Percentiles rank a stretch among this genome's conserved stretches.
Evolutionary conservation across 176 grass and related monocot genomes (phyloP).

Genomic region (Zoysia japonica): DNA sequence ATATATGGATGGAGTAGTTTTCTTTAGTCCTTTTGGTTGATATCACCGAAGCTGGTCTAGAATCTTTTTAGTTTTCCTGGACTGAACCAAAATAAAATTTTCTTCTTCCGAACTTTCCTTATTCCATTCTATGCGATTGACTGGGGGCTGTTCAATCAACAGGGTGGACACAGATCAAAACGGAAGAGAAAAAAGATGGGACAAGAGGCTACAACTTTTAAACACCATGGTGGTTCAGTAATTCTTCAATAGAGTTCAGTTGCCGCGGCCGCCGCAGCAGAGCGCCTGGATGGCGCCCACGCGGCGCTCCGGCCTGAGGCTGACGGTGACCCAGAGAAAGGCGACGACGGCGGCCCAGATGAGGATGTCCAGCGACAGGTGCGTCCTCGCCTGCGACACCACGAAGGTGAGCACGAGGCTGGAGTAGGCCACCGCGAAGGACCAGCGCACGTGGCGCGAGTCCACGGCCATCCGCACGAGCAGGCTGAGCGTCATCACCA

Average conservation of each 20-base stretch:
- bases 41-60: no score
- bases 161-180: no score
- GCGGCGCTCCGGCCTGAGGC: slow-evolving; percentile 12
- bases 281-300: background rate
- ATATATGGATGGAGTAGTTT: no score
- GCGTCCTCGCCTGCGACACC: slow-evolving; percentile 49
- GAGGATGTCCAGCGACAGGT: slow-evolving; percentile 37
- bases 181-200: no score
- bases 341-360: slow-evolving; percentile 39
- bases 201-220: no score
- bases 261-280: slow-evolving; percentile 27
- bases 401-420: slow-evolving; percentile 55
- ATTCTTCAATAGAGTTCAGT: background rate
- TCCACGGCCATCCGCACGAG: slow-evolving; percentile 45
- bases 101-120: no score
- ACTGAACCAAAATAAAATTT: no score
- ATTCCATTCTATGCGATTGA: no score
- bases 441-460: slow-evolving; percentile 46
- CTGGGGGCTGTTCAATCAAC: no score
- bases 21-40: no score
- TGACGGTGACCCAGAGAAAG: slow-evolving; percentile 42
- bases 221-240: no score
- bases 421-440: slow-evolving; percentile 51
- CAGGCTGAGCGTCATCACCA: slow-evolving; percentile 52
- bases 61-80: no score